Evolutionary conservation across 495 filamentous ascomycete species (phyloP).

Genomic region (Penicillium longicatenatum): DNA sequence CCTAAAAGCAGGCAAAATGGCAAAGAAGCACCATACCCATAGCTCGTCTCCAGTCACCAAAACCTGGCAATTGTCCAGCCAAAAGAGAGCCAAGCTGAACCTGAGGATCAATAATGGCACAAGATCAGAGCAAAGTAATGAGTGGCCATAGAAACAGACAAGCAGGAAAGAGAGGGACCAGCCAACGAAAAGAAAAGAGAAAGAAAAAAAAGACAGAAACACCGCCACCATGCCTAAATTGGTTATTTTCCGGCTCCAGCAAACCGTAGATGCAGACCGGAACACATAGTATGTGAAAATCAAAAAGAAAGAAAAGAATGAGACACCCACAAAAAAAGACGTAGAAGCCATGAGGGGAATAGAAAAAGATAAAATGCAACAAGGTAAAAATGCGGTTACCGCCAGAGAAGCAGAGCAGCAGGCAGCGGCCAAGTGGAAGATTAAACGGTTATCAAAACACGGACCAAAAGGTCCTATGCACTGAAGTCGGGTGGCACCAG

Average conservation of each 20-base stretch:
- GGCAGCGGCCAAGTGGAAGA: constrained; percentile 2
- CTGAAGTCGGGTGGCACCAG: neutral
- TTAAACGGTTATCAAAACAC: neutral
- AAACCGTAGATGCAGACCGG: constrained; percentile 17
- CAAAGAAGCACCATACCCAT: neutral
- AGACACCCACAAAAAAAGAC: neutral
- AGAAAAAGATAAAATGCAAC: constrained; percentile 23
- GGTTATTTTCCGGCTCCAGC: constrained; percentile 6
- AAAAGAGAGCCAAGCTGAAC: neutral
- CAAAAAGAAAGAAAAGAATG: constrained; percentile 12
- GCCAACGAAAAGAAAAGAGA: neutral
- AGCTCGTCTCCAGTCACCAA: neutral
- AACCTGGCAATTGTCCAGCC: neutral
- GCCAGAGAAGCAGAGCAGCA: neutral
- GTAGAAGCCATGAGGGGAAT: constrained; percentile 1
- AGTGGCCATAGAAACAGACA: neutral
- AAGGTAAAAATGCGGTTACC: constrained; percentile 5
- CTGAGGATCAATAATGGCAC: neutral
- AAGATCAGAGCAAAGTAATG: neutral
- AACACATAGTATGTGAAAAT: constrained; percentile 2
- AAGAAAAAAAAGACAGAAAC: neutral
- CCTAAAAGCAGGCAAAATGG: constrained; percentile 2
- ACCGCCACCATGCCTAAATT: constrained; percentile 10
- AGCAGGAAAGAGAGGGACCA: neutral
- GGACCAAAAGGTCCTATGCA: neutral